phyloP scores from a whole-genome alignment of 495 filamentous ascomycete genomes.

The Hypoxylon subgilvum region DNA sequence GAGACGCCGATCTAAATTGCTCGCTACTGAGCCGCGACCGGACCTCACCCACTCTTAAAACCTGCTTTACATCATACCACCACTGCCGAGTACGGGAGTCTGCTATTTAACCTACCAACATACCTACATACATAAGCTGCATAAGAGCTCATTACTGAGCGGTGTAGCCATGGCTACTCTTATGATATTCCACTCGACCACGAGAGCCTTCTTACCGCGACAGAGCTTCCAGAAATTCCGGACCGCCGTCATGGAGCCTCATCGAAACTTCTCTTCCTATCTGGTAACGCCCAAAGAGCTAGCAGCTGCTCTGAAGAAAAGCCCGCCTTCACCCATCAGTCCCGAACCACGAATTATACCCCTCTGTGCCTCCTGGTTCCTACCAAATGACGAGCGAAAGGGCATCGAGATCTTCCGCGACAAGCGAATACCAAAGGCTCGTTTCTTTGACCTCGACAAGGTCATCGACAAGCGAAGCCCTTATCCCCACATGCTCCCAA shows the following conservation, averaged over 20 bases:
- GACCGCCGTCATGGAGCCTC: slow-evolving; percentile 27
- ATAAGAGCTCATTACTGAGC: slow-evolving; percentile 21
- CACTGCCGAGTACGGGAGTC: slow-evolving; percentile 4
- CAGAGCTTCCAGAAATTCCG: slow-evolving; percentile 31
- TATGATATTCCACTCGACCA: slow-evolving; percentile 45
- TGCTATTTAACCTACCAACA: too few relatives aligned
- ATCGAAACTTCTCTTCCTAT: slow-evolving; percentile 72
- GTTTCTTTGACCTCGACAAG: slow-evolving; percentile 96
- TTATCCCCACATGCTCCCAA: slow-evolving; percentile 97
- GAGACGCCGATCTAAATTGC: slow-evolving; percentile 21
- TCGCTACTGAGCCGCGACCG: slow-evolving; percentile 12
- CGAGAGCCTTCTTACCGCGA: slow-evolving; percentile 44
- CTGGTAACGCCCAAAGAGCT: slow-evolving; percentile 86
- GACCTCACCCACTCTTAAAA: slow-evolving; percentile 18
- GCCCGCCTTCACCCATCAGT: slow-evolving; percentile 72
- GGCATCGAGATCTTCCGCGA: slow-evolving; percentile 77
- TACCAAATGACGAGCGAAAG: slow-evolving; percentile 85
- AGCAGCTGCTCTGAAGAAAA: slow-evolving; percentile 75
- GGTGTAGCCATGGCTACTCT: slow-evolving; percentile 47
- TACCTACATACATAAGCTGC: slow-evolving; percentile 17
- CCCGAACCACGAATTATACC: slow-evolving; percentile 82
- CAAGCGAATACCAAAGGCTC: slow-evolving; percentile 79
- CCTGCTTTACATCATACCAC: too few relatives aligned
- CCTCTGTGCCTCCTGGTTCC: slow-evolving; percentile 91
- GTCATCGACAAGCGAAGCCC: slow-evolving; percentile 84